Conservation (phyloP, 2,329 filamentous ascomycete species). For the Penicillium sp. region DNA sequence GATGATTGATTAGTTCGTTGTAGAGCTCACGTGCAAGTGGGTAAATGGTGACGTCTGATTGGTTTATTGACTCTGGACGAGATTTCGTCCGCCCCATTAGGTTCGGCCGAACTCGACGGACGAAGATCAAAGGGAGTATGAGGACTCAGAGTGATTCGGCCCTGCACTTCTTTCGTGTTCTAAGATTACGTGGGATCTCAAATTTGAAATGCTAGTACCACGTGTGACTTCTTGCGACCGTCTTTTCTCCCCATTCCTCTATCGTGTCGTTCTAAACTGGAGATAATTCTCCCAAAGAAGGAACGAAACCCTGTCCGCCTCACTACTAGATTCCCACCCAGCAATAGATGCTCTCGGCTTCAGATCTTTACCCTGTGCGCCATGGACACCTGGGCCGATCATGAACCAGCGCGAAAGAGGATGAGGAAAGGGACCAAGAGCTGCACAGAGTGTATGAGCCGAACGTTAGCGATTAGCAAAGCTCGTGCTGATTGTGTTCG, state of each 20-base stretch:
- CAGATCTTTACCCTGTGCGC: neutral
- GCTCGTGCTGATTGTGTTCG: neutral
- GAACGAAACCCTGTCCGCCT: neutral
- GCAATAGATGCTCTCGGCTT: neutral
- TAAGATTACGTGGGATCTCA: constrained; percentile 2
- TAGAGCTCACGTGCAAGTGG: too few relatives aligned
- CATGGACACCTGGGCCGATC: constrained; percentile 27
- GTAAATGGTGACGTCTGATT: neutral
- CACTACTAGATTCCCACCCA: neutral
- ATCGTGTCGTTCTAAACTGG: neutral
- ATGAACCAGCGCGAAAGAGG: constrained; percentile 40
- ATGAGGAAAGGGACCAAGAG: constrained; percentile 46
- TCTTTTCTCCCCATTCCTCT: too few relatives aligned
- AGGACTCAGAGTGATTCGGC: neutral
- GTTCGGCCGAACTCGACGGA: constrained; percentile 25
- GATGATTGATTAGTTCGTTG: too few relatives aligned
- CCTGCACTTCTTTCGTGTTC: neutral
- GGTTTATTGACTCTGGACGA: neutral
- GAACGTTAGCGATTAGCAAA: neutral
- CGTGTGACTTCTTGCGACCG: too few relatives aligned
- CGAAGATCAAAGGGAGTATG: constrained; percentile 11
- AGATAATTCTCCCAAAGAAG: neutral
- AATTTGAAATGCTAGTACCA: too few relatives aligned
- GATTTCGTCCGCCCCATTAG: neutral
- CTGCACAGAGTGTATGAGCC: constrained; percentile 39